Conservation (phyloP, 73 alveolate genomes). For the Breviolum minutum region DNA sequence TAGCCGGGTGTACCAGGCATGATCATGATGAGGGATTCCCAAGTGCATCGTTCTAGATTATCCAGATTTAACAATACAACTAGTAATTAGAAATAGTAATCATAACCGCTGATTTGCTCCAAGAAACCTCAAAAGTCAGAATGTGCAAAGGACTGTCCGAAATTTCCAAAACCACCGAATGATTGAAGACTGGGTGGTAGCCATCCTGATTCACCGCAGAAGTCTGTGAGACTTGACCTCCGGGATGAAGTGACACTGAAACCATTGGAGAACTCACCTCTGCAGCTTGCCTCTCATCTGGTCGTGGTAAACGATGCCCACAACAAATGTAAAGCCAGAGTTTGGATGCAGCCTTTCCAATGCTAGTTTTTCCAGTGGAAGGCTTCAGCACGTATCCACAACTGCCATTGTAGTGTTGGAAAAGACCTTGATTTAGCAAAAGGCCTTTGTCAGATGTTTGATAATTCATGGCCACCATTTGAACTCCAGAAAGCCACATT, state of each 20-base stretch:
- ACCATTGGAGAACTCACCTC: constrained; percentile 90
- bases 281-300: background rate
- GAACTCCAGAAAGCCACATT: constrained; percentile 89
- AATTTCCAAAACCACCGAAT: constrained; percentile 41
- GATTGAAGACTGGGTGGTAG: constrained; percentile 87
- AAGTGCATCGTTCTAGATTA: too few species aligned
- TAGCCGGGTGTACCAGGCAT: too few species aligned
- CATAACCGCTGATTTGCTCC: background rate
- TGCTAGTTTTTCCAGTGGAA: background rate
- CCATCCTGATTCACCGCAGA: constrained; percentile 56
- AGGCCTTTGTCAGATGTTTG: constrained; percentile 64
- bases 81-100: too few species aligned
- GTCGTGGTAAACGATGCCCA: constrained; percentile 77
- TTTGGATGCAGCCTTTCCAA: background rate
- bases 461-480: constrained; percentile 93
- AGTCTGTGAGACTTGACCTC: constrained; percentile 80
- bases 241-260: constrained; percentile 55
- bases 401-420: constrained; percentile 64
- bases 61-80: too few species aligned
- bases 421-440: constrained; percentile 60
- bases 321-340: constrained; percentile 70
- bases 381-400: constrained; percentile 65
- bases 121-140: constrained; percentile 72
- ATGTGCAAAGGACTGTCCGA: constrained; percentile 71
- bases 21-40: too few species aligned